Evolutionary conservation across 2,329 filamentous ascomycete genomes (phyloP), one percentile per base, ranked within the genome.

Genomic region (Penicillium oxalicum): DNA sequence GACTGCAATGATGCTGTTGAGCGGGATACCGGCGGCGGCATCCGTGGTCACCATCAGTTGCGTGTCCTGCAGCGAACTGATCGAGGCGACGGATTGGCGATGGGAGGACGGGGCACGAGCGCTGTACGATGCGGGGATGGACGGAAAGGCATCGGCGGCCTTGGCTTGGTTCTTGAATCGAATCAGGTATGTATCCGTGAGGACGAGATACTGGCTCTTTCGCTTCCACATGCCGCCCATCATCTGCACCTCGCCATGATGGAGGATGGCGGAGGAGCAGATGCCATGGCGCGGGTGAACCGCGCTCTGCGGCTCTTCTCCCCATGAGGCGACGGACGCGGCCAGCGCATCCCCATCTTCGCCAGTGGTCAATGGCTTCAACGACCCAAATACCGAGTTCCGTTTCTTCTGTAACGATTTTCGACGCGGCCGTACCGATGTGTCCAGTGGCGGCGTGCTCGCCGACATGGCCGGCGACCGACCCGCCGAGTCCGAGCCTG

Each of bases 201-300:
- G 71, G 11, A 87, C 84, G 47, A 88, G 70, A 59, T 85, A 88
- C 63, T 87, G 83, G 66, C 78, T 84, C 70, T 83, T 86, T 70
- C 86, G 86, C 63, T 83, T 75, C 68, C 87, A 85, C 75, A 87
- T 80, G 51, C 80, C 79, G 48, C 79, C 83, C 42, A 81, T 82
- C 9, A 81, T 86, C 66, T 87, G 83, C 12, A 87, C 80, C 61
- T 86, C 84, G 34, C 84, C 84, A 69, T 86, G 80, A 53, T 83
- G 77, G 34, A 86, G 67, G 18, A 87, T 80, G 28, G 73, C 69
- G 12, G 58, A 58, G 39, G 65, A 64, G 27, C 72, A 73, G 36
- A 73, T 63, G 24, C 66, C 58, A 53, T 65, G 64, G 49, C 62
- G 69, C 60, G 56, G 58, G 52, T 47, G 61, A 47, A 46, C 52